Percentiles rank a stretch among this genome's conserved stretches.
Conservation (phyloP, 441 rosid genomes). For the Biscutella laevigata region DNA sequence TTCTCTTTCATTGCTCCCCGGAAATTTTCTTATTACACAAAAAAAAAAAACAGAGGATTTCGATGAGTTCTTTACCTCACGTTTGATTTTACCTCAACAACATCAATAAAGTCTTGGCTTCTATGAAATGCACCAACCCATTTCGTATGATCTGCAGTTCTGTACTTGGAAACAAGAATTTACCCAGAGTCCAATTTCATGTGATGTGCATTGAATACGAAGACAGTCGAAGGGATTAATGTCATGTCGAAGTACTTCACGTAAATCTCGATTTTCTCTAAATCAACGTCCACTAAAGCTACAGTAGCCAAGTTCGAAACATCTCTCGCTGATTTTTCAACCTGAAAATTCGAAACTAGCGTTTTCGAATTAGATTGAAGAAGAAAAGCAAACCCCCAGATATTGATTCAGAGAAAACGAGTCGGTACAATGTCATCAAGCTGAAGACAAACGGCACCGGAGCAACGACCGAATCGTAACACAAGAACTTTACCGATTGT, state of each 20-base stretch:
- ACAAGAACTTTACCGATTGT: slow-evolving; percentile 81
- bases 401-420: background rate
- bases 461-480: slow-evolving; percentile 65
- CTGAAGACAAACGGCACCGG: slow-evolving; percentile 52
- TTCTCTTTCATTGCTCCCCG: slow-evolving; percentile 81
- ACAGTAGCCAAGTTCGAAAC: slow-evolving; percentile 47
- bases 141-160: slow-evolving; percentile 85
- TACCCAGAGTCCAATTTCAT: slow-evolving; percentile 96
- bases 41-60: background rate
- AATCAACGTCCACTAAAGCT: slow-evolving; percentile 61
- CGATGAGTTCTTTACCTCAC: no score
- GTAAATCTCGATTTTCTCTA: slow-evolving; percentile 66
- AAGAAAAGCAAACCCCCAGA: background rate
- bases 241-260: slow-evolving; percentile 77
- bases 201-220: slow-evolving; percentile 89
- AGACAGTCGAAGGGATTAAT: slow-evolving; percentile 58
- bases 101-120: slow-evolving; percentile 83
- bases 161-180: slow-evolving; percentile 15
- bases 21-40: slow-evolving; percentile 41
- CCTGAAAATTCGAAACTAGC: slow-evolving; percentile 23
- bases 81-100: slow-evolving; percentile 82
- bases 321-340: slow-evolving; percentile 47
- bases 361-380: background rate
- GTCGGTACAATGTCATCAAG: slow-evolving; percentile 56
- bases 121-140: slow-evolving; percentile 75